Base-by-base conservation (phyloP, 1,284 basidiomycete genomes). In the Sanghuangporus weigelae region DNA sequence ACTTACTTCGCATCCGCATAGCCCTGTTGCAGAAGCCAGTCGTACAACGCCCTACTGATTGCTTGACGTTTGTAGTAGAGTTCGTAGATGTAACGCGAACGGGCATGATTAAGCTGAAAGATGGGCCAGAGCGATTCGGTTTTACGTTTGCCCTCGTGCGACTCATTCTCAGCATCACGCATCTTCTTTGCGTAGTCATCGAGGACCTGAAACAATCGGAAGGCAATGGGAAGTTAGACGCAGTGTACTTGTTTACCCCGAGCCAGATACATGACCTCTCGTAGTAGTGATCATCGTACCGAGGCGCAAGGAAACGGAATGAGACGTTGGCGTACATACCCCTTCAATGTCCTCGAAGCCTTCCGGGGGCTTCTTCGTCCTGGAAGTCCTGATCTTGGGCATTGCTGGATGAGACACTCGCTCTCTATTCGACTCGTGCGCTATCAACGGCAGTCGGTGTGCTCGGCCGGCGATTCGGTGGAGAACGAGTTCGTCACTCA, bases 31-130 rank as follows among this genome's bases (percentile, higher is more conserved):
- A 99, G 74, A 64, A 99, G 77, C 97, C 97, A 99, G 77, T 99
- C 96, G 74, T 99, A 99, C 57, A 99, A 79, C 74, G 97, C 93
- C 71, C 84, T 87, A 68, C 88, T 91, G 72, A 99, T 95, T 14
- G 95, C 94, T 76, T 99, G 96, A 46, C 96, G 89, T 77, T 98
- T 98, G 82, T 99, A 98, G 79, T 97, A 99, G 63, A 99, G 83
- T 76, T 99, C 97, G 75, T 98, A 99, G 68, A 99, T 95, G 78
- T 99, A 99, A 67, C 95, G 83, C 59, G 93, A 96, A 57, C 96
- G 88, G 10, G 95, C 92, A 76, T 99, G 96, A 12, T 93, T 91
- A 74, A 99, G 95, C 53, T 95, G 89, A 93, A 99, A 98, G 69
- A 99, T 98, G 53, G 96, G 95, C 97, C 97, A 99, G n/a, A 98